A percentile compares a stretch with the other conserved stretches of the same genome.
Conservation (phyloP, 1,139 yeast genomes). For the Lodderomyces margitis region DNA sequence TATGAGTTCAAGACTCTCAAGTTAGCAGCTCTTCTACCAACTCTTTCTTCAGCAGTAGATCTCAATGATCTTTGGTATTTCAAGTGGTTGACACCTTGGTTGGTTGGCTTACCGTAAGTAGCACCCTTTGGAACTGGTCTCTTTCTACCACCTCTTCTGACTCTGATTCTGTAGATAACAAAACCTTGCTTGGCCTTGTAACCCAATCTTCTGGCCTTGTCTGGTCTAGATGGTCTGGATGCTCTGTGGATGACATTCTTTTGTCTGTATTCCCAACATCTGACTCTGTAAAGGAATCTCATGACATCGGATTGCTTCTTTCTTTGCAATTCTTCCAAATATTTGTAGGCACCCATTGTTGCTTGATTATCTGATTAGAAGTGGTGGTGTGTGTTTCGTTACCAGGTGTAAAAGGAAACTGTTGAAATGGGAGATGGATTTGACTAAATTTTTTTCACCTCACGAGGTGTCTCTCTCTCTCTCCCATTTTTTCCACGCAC, state of each 20-base stretch:
- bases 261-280: conserved; percentile 99
- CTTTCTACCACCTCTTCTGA: conserved; percentile 99
- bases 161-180: conserved; percentile 97
- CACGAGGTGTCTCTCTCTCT: too few relatives aligned
- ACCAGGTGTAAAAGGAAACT: neutral
- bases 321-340: conserved; percentile 98
- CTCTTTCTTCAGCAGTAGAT: conserved; percentile 99
- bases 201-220: conserved; percentile 99
- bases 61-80: conserved; percentile 98
- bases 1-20: conserved; percentile 98
- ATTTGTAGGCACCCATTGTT: conserved; percentile 99
- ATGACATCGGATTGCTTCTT: conserved; percentile 99
- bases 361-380: conserved; percentile 6
- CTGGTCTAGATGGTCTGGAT: conserved; percentile 98
- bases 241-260: conserved; percentile 99
- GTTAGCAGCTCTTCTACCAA: conserved; percentile 98
- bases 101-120: conserved; percentile 99
- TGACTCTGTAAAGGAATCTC: conserved; percentile 98
- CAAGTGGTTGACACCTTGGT: conserved; percentile 99
- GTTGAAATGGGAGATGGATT: neutral
- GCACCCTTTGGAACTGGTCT: conserved; percentile 99
- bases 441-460: neutral
- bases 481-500: neutral
- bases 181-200: conserved; percentile 99
- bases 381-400: neutral